Conservation (phyloP, 106 monocot species). For the Dactylorhiza incarnata region DNA sequence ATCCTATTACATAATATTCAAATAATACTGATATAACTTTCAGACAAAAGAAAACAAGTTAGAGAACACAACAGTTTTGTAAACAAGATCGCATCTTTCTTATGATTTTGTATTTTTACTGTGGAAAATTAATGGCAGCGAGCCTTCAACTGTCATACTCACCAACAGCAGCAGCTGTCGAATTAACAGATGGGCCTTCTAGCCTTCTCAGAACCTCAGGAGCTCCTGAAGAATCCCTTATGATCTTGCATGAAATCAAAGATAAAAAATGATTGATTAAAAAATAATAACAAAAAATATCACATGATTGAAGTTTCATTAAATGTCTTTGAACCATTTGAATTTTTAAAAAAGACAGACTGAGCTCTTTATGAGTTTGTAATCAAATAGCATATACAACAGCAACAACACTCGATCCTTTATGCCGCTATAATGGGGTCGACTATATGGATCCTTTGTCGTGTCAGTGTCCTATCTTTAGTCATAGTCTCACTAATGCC, state of each 20-base stretch:
- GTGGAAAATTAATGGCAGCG: too few relatives aligned
- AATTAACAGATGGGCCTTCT: conserved; percentile 28
- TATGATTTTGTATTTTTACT: too few relatives aligned
- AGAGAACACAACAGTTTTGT: too few relatives aligned
- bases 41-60: too few relatives aligned
- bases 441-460: too few relatives aligned
- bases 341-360: neutral
- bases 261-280: neutral
- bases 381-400: neutral
- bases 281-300: neutral
- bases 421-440: too few relatives aligned
- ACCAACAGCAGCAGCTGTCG: conserved; percentile 19
- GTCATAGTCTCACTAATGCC: too few relatives aligned
- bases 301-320: neutral
- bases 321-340: neutral
- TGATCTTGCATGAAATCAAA: conserved; percentile 49
- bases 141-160: conserved; percentile 61
- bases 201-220: conserved; percentile 78
- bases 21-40: too few relatives aligned
- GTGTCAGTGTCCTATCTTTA: too few relatives aligned
- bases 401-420: too few relatives aligned
- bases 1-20: too few relatives aligned
- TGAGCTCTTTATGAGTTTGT: neutral
- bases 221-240: conserved; percentile 68
- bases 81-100: too few relatives aligned